Conservation (phyloP, 768 basidiomycete genomes). For the Lactarius trivialis region DNA sequence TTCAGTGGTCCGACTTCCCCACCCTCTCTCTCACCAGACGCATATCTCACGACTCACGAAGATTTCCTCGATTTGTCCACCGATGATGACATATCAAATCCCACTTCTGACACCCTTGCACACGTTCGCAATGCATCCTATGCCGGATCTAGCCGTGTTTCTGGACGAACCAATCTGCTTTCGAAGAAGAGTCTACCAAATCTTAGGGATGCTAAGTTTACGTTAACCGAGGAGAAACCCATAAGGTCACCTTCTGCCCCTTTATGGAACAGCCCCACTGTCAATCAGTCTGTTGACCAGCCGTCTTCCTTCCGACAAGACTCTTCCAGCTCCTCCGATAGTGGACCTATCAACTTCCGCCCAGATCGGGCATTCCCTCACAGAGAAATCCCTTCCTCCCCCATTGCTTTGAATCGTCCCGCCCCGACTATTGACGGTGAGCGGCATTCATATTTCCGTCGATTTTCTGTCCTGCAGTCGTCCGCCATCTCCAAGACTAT, state of each 20-base stretch:
- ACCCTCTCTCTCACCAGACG: slow-evolving; percentile 47
- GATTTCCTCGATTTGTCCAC: slow-evolving; percentile 44
- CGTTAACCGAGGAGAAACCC: slow-evolving; percentile 30
- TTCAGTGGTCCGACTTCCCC: slow-evolving; percentile 29
- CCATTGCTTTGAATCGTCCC: slow-evolving; percentile 35
- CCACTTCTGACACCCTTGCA: slow-evolving; percentile 16
- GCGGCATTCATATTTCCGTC: slow-evolving; percentile 88
- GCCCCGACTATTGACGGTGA: slow-evolving; percentile 66
- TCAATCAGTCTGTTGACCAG: slow-evolving; percentile 19
- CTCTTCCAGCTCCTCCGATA: slow-evolving; percentile 37
- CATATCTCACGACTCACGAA: slow-evolving; percentile 50
- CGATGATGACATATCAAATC: slow-evolving; percentile 35
- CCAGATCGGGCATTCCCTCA: slow-evolving; percentile 27
- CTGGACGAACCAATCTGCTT: slow-evolving; percentile 35
- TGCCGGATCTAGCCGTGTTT: slow-evolving; percentile 34
- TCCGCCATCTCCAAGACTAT: slow-evolving; percentile 57
- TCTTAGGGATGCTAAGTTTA: slow-evolving; percentile 49
- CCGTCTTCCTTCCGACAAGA: slow-evolving; percentile 41
- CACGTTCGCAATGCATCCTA: slow-evolving; percentile 50
- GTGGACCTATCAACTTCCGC: slow-evolving; percentile 22
- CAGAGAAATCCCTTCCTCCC: slow-evolving; percentile 34
- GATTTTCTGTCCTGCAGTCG: slow-evolving; percentile 72
- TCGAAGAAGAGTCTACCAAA: slow-evolving; percentile 87
- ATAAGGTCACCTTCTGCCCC: slow-evolving; percentile 5
- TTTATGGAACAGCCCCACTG: slow-evolving; percentile 8